These are phyloP conservation scores for Shiraia bambusicola DNA, from an alignment of 2,329 filamentous ascomycete species.

Conservation along the genomic window DNA sequence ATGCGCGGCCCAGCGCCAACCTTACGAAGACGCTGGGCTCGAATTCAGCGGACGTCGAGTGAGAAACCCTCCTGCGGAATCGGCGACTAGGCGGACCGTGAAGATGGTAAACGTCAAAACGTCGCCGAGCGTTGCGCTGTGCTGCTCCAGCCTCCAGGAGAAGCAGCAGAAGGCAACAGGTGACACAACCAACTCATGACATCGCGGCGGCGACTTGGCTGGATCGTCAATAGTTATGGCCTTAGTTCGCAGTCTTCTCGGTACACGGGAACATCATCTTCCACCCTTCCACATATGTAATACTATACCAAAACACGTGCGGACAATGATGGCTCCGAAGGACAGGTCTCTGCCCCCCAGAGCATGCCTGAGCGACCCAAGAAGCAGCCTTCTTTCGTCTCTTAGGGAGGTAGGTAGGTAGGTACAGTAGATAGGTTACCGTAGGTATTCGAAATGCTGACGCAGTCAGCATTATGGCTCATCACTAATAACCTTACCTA, in stretches of 20 bases:
- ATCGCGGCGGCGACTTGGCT: slow-evolving; percentile 11
- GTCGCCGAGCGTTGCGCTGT: slow-evolving; percentile 8
- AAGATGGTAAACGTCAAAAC: slow-evolving; percentile 18
- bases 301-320: slow-evolving; percentile 23
- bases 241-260: slow-evolving; percentile 15
- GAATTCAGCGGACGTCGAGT: slow-evolving; percentile 22
- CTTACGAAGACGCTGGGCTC: slow-evolving; percentile 40
- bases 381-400: neutral
- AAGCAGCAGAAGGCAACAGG: slow-evolving; percentile 10
- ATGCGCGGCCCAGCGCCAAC: slow-evolving; percentile 39
- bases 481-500: slow-evolving; percentile 26
- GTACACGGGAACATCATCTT: slow-evolving; percentile 18
- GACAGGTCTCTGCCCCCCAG: neutral
- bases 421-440: slow-evolving; percentile 6
- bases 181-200: slow-evolving; percentile 25
- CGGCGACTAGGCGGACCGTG: slow-evolving; percentile 34
- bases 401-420: slow-evolving; percentile 3
- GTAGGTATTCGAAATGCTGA: slow-evolving; percentile 3
- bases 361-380: neutral
- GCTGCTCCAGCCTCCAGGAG: no score
- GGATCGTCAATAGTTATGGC: slow-evolving; percentile 6
- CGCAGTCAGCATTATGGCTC: slow-evolving; percentile 24
- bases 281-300: no score
- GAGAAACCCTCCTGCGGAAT: slow-evolving; percentile 38
- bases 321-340: slow-evolving; percentile 16